A percentile compares a stretch with the other conserved stretches of the same genome.
Evolutionary conservation across 176 grass and related monocot species (phyloP).

Genomic region (Metroxylon sagu): DNA sequence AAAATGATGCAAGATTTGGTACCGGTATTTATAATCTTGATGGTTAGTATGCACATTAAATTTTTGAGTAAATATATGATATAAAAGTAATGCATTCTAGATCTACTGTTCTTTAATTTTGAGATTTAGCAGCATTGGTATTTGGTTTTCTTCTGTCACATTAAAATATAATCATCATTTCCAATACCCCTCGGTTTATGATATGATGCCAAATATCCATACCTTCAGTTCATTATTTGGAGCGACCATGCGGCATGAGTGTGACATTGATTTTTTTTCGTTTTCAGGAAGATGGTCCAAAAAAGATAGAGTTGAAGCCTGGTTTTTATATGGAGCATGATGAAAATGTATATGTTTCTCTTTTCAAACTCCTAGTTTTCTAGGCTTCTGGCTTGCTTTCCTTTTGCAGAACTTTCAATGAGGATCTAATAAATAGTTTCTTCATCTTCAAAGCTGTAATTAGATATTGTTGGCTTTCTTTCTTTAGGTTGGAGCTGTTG

Average conservation of each 20-base stretch:
- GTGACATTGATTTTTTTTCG: neutral
- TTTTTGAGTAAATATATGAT: too few species aligned
- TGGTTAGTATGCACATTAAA: too few species aligned
- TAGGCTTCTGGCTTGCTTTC: neutral
- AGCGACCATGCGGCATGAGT: neutral
- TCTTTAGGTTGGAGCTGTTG: slow-evolving; percentile 87
- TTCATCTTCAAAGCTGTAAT: too few species aligned
- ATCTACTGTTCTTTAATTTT: too few species aligned
- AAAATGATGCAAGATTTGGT: too few species aligned
- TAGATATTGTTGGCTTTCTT: slow-evolving; percentile 15
- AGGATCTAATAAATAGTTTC: too few species aligned
- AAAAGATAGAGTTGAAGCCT: slow-evolving; percentile 94
- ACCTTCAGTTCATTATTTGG: neutral
- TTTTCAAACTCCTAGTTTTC: slow-evolving; percentile 5
- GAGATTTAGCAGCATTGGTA: too few species aligned
- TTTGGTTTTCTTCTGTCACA: too few species aligned
- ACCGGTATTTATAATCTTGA: too few species aligned
- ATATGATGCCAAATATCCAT: neutral
- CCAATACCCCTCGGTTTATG: too few species aligned
- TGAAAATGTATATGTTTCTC: slow-evolving; percentile 42
- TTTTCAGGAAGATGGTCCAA: slow-evolving; percentile 63
- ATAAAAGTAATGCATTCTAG: too few species aligned
- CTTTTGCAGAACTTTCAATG: neutral
- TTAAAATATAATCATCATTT: too few species aligned
- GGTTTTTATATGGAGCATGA: slow-evolving; percentile 98